Conservation (phyloP, 2,329 filamentous ascomycete genomes). For the Epichloe uncinata region DNA sequence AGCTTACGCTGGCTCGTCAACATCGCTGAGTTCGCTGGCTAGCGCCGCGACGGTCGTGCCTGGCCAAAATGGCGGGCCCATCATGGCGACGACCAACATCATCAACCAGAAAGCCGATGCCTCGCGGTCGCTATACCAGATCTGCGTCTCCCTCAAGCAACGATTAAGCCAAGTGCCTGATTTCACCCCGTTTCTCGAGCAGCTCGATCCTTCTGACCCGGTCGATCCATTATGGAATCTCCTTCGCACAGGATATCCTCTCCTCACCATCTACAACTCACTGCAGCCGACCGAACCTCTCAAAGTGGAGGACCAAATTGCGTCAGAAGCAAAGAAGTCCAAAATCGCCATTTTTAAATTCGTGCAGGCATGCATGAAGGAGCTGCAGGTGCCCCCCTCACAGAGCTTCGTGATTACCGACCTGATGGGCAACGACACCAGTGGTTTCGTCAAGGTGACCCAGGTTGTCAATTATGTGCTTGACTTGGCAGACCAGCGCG, state of each 20-base stretch:
- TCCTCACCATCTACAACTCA: slow-evolving; percentile 81
- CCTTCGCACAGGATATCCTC: slow-evolving; percentile 68
- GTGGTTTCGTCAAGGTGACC: slow-evolving; percentile 92
- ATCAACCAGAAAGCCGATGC: slow-evolving; percentile 96
- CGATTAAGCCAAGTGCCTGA: slow-evolving; percentile 71
- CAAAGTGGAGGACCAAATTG: slow-evolving; percentile 47
- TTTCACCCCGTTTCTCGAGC: slow-evolving; percentile 61
- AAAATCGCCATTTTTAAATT: slow-evolving; percentile 91
- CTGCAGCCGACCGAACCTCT: slow-evolving; percentile 58
- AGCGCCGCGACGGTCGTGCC: slow-evolving; percentile 29
- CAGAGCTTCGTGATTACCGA: slow-evolving; percentile 90
- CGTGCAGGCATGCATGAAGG: slow-evolving; percentile 73
- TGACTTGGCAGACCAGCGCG: slow-evolving; percentile 68
- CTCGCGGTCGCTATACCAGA: slow-evolving; percentile 84
- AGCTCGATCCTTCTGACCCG: slow-evolving; percentile 60
- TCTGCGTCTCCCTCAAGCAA: slow-evolving; percentile 74
- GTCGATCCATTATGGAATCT: slow-evolving; percentile 87
- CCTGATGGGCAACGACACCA: slow-evolving; percentile 86
- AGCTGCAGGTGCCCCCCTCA: slow-evolving; percentile 63
- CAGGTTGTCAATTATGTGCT: slow-evolving; percentile 88
- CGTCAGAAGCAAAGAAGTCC: slow-evolving; percentile 58
- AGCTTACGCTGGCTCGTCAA: slow-evolving; percentile 37
- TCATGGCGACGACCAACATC: slow-evolving; percentile 77
- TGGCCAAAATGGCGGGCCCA: slow-evolving; percentile 40
- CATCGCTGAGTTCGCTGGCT: slow-evolving; percentile 36